These are phyloP conservation scores for Cryphonectria nitschkei DNA, from an alignment of 2,329 filamentous ascomycete species.

Conservation along the genomic window DNA sequence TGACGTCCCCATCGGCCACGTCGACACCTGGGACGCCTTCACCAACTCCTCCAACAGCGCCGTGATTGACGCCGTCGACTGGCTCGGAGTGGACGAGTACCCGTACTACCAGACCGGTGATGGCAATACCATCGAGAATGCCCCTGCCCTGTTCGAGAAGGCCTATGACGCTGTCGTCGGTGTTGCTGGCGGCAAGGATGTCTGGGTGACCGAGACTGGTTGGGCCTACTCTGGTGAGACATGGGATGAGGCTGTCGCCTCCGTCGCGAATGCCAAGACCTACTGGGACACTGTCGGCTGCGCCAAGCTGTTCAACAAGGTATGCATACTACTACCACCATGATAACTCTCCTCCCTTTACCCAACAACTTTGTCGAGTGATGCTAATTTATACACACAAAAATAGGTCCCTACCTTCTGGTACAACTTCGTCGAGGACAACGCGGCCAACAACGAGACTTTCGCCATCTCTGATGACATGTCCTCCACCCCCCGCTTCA, in stretches of 20 bases:
- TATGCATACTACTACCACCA: not conserved
- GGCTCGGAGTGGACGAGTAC: constrained; percentile 83
- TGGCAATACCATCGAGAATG: constrained; percentile 67
- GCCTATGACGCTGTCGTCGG: constrained; percentile 64
- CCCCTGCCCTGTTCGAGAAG: constrained; percentile 68
- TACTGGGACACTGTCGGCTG: constrained; percentile 84
- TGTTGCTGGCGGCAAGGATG: constrained; percentile 47
- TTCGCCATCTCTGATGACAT: constrained; percentile 69
- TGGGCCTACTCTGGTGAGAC: constrained; percentile 24
- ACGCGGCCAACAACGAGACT: constrained; percentile 64
- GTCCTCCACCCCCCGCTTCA: constrained; percentile 60
- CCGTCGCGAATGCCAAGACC: constrained; percentile 65
- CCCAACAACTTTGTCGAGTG: not conserved
- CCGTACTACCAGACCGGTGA: constrained; percentile 78
- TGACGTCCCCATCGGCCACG: constrained; percentile 71
- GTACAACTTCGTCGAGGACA: constrained; percentile 74
- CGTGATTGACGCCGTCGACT: constrained; percentile 73
- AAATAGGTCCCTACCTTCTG: constrained; percentile 68
- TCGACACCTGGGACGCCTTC: constrained; percentile 87
- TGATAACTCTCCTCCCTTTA: not conserved
- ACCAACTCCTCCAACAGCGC: constrained; percentile 72
- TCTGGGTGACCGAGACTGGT: constrained; percentile 31
- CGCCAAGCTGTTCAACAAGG: constrained; percentile 60
- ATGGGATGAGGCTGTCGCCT: constrained; percentile 25
- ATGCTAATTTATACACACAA: not conserved